phyloP scores from a whole-genome alignment of 2,329 filamentous ascomycete genomes.

The Epichloe festucae region DNA sequence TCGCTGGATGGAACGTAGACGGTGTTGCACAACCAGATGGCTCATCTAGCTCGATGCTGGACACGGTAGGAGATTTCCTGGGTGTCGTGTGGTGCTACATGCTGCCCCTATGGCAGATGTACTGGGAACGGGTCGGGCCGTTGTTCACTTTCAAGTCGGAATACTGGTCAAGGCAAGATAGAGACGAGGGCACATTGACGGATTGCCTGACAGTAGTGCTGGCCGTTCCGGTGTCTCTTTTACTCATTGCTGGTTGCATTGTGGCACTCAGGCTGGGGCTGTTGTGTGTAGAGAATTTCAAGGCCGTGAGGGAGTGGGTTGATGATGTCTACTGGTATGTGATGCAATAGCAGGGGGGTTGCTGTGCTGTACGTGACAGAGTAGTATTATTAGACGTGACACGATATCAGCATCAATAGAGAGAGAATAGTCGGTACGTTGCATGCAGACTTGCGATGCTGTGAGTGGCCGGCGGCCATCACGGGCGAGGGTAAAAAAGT shows the following conservation, averaged over 20 bases:
- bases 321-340: slow-evolving; percentile 1
- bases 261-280: slow-evolving; percentile 16
- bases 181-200: slow-evolving; percentile 11
- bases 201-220: slow-evolving; percentile 15
- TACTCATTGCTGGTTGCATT: slow-evolving; percentile 11
- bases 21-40: neutral
- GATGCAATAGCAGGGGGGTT: neutral
- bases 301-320: slow-evolving; percentile 4
- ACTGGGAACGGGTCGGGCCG: slow-evolving; percentile 24
- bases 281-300: slow-evolving; percentile 9
- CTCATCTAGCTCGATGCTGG: neutral
- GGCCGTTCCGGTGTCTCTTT: slow-evolving; percentile 15
- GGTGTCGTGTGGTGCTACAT: slow-evolving; percentile 4
- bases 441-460: too few relatives aligned
- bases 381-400: neutral
- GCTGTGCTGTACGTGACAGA: neutral
- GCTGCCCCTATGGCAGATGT: slow-evolving; percentile 11
- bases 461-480: neutral
- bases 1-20: neutral
- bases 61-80: neutral
- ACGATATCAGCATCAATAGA: neutral
- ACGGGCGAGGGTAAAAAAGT: too few relatives aligned
- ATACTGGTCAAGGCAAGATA: slow-evolving; percentile 18
- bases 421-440: neutral
- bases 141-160: slow-evolving; percentile 26